Percentiles rank a stretch among this genome's conserved stretches.
Conservation (phyloP, 768 basidiomycete genomes). For the Clitopilus hobsonii region DNA sequence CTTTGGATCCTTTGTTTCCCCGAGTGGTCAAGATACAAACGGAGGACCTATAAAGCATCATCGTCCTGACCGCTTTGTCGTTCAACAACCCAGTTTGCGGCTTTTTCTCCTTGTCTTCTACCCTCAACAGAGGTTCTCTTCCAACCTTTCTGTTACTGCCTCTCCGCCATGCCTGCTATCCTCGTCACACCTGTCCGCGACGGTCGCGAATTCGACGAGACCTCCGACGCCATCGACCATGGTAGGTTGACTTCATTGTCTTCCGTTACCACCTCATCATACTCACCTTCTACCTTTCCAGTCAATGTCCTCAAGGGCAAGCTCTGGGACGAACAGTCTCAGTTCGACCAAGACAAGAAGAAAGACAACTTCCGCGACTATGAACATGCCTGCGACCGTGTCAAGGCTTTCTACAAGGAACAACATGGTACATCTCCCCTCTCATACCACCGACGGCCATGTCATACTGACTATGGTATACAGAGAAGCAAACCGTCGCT, state of each 20-base stretch:
- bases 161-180: background rate
- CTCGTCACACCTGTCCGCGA: constrained; percentile 14
- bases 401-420: constrained; percentile 73
- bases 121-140: background rate
- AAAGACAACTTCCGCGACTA: constrained; percentile 70
- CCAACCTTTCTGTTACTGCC: background rate
- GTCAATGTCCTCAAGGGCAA: constrained; percentile 69
- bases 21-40: constrained; percentile 2
- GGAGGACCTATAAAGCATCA: background rate
- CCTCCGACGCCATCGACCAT: constrained; percentile 45
- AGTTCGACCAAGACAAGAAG: constrained; percentile 60
- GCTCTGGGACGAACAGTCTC: constrained; percentile 51
- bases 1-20: background rate
- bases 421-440: constrained; percentile 53
- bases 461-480: background rate
- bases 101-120: background rate
- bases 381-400: constrained; percentile 70
- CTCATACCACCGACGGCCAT: background rate
- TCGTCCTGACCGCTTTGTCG: background rate
- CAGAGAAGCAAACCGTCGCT: constrained; percentile 86
- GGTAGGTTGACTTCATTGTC: constrained; percentile 21
- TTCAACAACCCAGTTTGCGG: background rate
- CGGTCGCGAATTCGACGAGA: constrained; percentile 35
- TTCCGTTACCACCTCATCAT: background rate
- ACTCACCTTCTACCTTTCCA: too few relatives aligned